Percentiles rank a stretch among this genome's conserved stretches.
Conservation (phyloP, 2,329 filamentous ascomycete species). For the Emmonsia crescens region DNA sequence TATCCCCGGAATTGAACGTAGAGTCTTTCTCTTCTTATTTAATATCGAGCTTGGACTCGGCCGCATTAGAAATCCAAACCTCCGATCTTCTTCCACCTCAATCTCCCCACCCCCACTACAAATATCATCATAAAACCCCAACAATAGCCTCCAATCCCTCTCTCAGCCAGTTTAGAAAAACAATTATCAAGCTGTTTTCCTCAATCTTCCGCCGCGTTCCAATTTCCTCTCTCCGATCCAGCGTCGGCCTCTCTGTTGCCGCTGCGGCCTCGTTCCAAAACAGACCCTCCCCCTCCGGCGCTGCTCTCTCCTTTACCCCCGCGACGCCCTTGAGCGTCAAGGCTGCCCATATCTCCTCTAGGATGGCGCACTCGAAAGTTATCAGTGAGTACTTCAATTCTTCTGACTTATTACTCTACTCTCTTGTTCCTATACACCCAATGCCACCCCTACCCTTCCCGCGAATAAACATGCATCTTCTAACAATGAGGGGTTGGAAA, state of each 20-base stretch:
- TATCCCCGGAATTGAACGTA: not conserved
- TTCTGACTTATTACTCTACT: not conserved
- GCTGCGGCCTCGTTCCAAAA: constrained; percentile 59
- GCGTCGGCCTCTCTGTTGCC: constrained; percentile 60
- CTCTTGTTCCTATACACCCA: not conserved
- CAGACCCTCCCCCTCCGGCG: constrained; percentile 36
- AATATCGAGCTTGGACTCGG: not conserved
- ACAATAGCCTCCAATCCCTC: constrained; percentile 9
- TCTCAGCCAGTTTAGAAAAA: constrained; percentile 8
- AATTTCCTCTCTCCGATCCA: constrained; percentile 55
- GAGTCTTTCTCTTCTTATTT: too few species aligned
- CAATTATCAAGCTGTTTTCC: constrained; percentile 86
- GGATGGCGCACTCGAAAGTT: constrained; percentile 84
- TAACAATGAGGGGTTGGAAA: not conserved
- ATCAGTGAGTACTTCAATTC: constrained; percentile 53
- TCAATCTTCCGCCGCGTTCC: constrained; percentile 60
- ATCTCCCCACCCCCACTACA: constrained; percentile 4
- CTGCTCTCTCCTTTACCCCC: constrained; percentile 22
- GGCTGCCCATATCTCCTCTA: constrained; percentile 25
- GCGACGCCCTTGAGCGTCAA: constrained; percentile 33
- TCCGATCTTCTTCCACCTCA: constrained; percentile 5
- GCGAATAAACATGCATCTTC: constrained; percentile 12
- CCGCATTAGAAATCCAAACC: constrained; percentile 3
- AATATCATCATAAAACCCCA: not conserved
- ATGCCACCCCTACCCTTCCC: constrained; percentile 10